Conservation (phyloP, 495 filamentous ascomycete genomes). For the Penicillium daleae region DNA sequence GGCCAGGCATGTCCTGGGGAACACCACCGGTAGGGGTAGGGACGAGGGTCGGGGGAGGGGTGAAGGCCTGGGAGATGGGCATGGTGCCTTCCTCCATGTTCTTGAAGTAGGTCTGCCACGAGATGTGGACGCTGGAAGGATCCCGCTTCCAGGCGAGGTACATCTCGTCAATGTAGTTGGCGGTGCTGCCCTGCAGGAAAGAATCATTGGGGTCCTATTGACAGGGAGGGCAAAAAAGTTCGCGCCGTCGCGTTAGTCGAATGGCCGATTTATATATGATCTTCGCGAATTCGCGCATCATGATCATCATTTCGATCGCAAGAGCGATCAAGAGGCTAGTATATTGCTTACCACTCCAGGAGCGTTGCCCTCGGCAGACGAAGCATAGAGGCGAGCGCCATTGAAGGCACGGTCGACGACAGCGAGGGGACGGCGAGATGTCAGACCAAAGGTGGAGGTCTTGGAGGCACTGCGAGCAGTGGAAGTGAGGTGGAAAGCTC, state of each 20-base stretch:
- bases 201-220: conserved; percentile 83
- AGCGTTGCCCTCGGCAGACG: conserved; percentile 48
- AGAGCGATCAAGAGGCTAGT: conserved; percentile 13
- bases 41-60: conserved; percentile 88
- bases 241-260: conserved; percentile 36
- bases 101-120: conserved; percentile 98
- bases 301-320: conserved; percentile 16
- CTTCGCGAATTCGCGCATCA: conserved; percentile 6
- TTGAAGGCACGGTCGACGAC: conserved; percentile 44
- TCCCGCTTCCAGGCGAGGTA: conserved; percentile 96
- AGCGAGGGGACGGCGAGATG: conserved; percentile 46
- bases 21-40: conserved; percentile 79
- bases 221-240: conserved; percentile 18
- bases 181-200: conserved; percentile 91
- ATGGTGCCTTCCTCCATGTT: conserved; percentile 99
- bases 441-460: conserved; percentile 50
- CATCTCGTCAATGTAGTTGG: conserved; percentile 99
- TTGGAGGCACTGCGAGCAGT: conserved; percentile 46
- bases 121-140: conserved; percentile 91
- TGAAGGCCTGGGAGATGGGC: conserved; percentile 95
- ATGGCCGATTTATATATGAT: conserved; percentile 5
- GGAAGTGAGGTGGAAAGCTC: conserved; percentile 52
- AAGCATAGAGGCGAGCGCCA: conserved; percentile 56
- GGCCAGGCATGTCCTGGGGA: conserved; percentile 70
- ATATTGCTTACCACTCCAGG: conserved; percentile 43